A percentile compares a stretch with the other conserved stretches of the same genome.
Conservation (phyloP, 1,284 basidiomycete genomes). For the Cronartium quercuum region DNA sequence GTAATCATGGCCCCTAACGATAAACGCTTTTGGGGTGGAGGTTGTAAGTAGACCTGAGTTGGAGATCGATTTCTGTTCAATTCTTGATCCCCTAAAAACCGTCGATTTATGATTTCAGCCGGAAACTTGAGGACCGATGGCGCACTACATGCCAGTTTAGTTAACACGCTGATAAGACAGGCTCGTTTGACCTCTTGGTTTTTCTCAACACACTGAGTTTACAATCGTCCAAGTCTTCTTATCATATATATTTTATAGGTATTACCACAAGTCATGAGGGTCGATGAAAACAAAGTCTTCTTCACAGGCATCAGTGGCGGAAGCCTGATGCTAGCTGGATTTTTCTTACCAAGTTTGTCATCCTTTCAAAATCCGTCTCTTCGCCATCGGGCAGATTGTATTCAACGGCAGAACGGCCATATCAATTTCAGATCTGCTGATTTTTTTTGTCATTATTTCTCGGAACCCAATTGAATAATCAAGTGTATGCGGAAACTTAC, state of each 20-base stretch:
- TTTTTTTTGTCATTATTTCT: neutral
- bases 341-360: slow-evolving; percentile 26
- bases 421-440: too few relatives aligned
- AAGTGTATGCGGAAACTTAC: slow-evolving; percentile 30
- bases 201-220: neutral
- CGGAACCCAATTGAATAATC: neutral
- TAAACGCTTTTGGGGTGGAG: slow-evolving; percentile 37
- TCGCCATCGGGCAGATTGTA: neutral
- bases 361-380: neutral
- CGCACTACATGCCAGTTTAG: slow-evolving; percentile 13
- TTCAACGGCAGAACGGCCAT: too few relatives aligned
- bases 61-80: neutral
- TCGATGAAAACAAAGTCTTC: slow-evolving; percentile 27
- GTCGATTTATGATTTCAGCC: neutral
- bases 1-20: slow-evolving; percentile 34
- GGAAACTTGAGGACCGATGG: slow-evolving; percentile 32
- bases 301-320: slow-evolving; percentile 34
- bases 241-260: neutral
- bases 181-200: neutral
- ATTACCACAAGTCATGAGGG: slow-evolving; percentile 20
- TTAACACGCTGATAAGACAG: slow-evolving; percentile 20
- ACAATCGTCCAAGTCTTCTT: neutral
- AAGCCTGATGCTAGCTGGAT: slow-evolving; percentile 21
- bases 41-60: neutral
- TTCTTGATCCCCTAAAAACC: neutral